These are phyloP conservation scores for Coix lacrymajobi DNA, from an alignment of 176 grass and related monocot species.

Conservation along the genomic window DNA sequence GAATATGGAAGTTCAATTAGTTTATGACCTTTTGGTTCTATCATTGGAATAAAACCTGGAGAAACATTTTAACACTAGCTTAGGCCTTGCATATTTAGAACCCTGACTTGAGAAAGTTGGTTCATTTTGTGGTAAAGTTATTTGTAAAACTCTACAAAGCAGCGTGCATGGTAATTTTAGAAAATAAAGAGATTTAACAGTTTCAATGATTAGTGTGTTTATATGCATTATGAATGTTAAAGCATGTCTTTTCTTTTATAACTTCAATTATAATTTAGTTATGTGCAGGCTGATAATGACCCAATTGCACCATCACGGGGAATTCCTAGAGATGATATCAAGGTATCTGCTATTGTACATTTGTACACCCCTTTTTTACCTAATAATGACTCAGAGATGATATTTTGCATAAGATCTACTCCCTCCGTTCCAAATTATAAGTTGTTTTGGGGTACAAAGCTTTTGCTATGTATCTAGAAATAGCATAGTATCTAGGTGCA, in stretches of 20 bases:
- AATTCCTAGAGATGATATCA: slow-evolving; percentile 91
- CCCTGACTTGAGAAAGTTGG: not conserved
- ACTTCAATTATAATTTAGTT: slow-evolving; percentile 17
- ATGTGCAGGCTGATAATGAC: slow-evolving; percentile 77
- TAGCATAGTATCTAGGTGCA: too few relatives aligned
- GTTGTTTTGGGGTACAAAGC: too few relatives aligned
- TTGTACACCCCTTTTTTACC: not conserved
- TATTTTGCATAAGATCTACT: not conserved
- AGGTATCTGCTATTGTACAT: slow-evolving; percentile 39
- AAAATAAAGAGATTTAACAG: not conserved
- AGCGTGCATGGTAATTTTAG: not conserved
- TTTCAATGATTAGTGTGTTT: not conserved
- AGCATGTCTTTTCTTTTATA: slow-evolving; percentile 13
- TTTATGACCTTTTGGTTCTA: not conserved
- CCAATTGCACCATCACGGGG: slow-evolving; percentile 95
- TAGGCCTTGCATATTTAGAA: slow-evolving; percentile 17
- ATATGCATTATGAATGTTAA: not conserved
- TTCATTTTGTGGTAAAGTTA: not conserved
- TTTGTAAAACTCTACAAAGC: not conserved
- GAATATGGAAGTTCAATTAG: not conserved
- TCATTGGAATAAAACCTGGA: not conserved
- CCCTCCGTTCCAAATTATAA: too few relatives aligned
- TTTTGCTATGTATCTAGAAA: too few relatives aligned
- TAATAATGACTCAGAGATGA: not conserved
- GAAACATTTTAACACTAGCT: not conserved